Evolutionary conservation across 2,329 filamentous ascomycete species (phyloP), one percentile per base, ranked within the genome.

Genomic region (Fusarium dlaminii): DNA sequence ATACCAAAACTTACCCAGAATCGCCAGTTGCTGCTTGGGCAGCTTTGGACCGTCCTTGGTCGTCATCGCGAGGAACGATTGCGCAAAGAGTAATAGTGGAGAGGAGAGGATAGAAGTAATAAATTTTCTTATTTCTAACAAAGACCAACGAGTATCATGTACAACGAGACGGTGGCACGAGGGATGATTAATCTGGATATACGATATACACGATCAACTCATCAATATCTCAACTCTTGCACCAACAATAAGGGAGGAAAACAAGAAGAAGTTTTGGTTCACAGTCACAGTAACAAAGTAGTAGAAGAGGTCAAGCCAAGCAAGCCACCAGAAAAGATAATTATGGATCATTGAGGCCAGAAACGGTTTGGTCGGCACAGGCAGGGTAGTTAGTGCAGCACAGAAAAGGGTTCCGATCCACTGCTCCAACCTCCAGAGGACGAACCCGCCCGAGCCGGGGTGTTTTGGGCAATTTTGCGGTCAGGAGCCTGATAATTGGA

Each of bases 11-110:
- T 86, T 87, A 95, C 93, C 91, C 73, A 97, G 84, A 79, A 97
- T 95, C 48, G 90, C 85, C 79, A 97, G 86, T 84, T 97, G 94
- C 87, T 91, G 89, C 46, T 90, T 86, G 2, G 94, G 94, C 86
- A 96, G 87, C 85, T 91, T 93, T 32, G 90, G 88, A 72, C 81
- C 82, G 55, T 70, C 55, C 32, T 76, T 77, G 57, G 69, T 73
- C 48, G 73, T 63, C 77, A 79, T 79, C n/a, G 57, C 54, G 36
- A 70, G 65, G 66, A 55, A 59, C 39, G 63, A 64, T 55, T 51
- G 62, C 62, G 72, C 52, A 60, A 40, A 56, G 36, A 48, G 39
- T 29, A 65, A 52, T 43, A 45, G 68, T 63, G 56, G 40, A 48
- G 58, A 49, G 48, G 52, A 48, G 58, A n/a, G 8, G 52, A 63